These are phyloP conservation scores for Tylopilus rubrobrunneus DNA, from an alignment of 768 basidiomycete species.

Conservation along the genomic window DNA sequence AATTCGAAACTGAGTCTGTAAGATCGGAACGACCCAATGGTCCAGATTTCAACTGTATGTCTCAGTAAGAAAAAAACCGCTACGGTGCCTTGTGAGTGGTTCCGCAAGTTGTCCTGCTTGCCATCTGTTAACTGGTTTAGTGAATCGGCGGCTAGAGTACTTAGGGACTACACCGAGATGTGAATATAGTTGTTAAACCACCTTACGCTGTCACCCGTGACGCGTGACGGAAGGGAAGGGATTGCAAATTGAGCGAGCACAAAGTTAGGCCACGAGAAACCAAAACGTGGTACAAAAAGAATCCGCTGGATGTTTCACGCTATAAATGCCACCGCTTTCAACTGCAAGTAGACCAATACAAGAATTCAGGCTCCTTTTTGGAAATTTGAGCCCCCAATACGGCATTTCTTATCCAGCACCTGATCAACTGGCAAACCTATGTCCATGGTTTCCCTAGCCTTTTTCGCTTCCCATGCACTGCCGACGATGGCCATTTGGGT, in stretches of 20 bases:
- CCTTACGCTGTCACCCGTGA: too few species aligned
- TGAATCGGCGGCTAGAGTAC: too few species aligned
- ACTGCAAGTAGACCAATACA: not conserved
- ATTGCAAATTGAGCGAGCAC: not conserved
- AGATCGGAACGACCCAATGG: not conserved
- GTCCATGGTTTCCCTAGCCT: not conserved
- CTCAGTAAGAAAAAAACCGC: not conserved
- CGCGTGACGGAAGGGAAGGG: too few species aligned
- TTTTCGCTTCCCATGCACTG: not conserved
- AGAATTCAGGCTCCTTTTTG: not conserved
- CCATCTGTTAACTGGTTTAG: too few species aligned
- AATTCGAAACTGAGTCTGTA: not conserved
- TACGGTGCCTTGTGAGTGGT: too few species aligned
- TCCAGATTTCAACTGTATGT: not conserved
- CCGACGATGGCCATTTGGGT: conserved; percentile 10
- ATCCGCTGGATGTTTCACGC: not conserved
- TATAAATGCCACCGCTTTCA: too few species aligned
- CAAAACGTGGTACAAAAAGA: too few species aligned
- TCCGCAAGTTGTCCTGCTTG: too few species aligned
- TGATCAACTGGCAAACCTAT: not conserved
- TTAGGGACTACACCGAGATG: too few species aligned
- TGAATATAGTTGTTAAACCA: too few species aligned
- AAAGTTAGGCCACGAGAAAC: not conserved
- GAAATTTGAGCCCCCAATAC: not conserved
- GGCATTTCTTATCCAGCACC: not conserved